phyloP scores from a whole-genome alignment of 2,329 filamentous ascomycete species.

The Cladobotryum mycophilum region DNA sequence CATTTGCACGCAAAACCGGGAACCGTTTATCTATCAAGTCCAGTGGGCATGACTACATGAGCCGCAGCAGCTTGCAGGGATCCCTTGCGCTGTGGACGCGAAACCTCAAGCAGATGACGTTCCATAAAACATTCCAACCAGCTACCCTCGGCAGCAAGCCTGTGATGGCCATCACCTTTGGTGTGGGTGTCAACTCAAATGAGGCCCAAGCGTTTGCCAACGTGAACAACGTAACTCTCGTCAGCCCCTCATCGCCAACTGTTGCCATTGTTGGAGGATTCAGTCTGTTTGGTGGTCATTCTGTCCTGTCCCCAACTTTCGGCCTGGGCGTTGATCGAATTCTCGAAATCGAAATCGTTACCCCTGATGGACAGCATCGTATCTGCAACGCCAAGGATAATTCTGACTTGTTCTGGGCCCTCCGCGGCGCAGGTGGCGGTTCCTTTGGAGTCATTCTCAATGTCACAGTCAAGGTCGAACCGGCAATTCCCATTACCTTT shows the following conservation, averaged over 20 bases:
- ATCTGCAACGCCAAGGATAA: conserved; percentile 37
- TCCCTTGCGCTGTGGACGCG: conserved; percentile 8
- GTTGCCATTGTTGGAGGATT: conserved; percentile 9
- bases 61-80: not conserved
- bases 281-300: conserved; percentile 34
- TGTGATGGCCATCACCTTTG: conserved; percentile 6
- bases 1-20: not conserved
- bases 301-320: conserved; percentile 31
- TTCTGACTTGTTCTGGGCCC: conserved; percentile 47
- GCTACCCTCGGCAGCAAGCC: not conserved
- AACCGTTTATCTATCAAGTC: conserved; percentile 8
- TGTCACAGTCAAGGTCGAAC: not conserved
- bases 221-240: conserved; percentile 2
- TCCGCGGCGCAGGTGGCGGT: conserved; percentile 43
- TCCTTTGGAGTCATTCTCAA: conserved; percentile 42
- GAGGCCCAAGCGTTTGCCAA: conserved; percentile 10
- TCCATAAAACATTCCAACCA: conserved; percentile 2
- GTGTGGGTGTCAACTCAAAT: conserved; percentile 7
- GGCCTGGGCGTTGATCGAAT: conserved; percentile 45
- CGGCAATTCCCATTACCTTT: not conserved
- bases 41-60: conserved; percentile 6
- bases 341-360: conserved; percentile 37
- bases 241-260: conserved; percentile 9
- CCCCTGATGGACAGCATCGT: conserved; percentile 34
- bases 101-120: conserved; percentile 5